Evolutionary conservation across 495 filamentous ascomycete species (phyloP), one percentile per base, ranked within the genome.

Genomic region (Terfezia boudieri): DNA sequence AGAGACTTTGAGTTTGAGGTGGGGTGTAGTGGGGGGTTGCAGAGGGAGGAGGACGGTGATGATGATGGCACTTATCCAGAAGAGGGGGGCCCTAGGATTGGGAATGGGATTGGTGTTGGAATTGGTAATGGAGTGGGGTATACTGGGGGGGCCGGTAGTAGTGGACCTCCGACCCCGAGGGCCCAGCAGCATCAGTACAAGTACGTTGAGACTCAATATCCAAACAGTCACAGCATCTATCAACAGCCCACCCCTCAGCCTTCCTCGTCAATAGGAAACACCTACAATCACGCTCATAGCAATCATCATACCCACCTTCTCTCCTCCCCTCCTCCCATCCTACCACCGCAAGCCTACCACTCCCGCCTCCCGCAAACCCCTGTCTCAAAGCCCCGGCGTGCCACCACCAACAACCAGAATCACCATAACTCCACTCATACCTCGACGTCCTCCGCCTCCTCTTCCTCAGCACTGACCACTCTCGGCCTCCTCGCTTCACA

Each of bases 321-420:
- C 37, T 64, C 62, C 1, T 59, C 62, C 12, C 26, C 26, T 32
- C 26, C 26, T 2, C 26, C 26, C 26, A 32, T 32, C 26, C 26
- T 7, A 32, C 26, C 26, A 32, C 61, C 62, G 35, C 51, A 61
- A 36, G 57, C 62, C 36, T 61, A 43, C 62, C 62, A 65, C 20
- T 20, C 52, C 16, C 59, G 59, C 37, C 57, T 57, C 16, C 38
- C 41, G 12, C 41, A 46, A 46, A 46, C 41, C 2, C 41, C 41
- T 20, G 14, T 14, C 12, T 0, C 41, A 14, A 46, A 46, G 41
- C 14, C 41, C 41, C 26, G 26, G 26, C 26, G 26, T 32, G 12
- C 17, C 14, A 20, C 12, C 12, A 46, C 17, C 17, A 14, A 14
- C 12, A 46, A 46, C 8, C 41, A 46, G 17, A 46, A 46, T 9